Percentiles rank a stretch among this genome's conserved stretches.
Conservation (phyloP, 805 yeast genomes). For the Sugiyamaella valdiviana region DNA sequence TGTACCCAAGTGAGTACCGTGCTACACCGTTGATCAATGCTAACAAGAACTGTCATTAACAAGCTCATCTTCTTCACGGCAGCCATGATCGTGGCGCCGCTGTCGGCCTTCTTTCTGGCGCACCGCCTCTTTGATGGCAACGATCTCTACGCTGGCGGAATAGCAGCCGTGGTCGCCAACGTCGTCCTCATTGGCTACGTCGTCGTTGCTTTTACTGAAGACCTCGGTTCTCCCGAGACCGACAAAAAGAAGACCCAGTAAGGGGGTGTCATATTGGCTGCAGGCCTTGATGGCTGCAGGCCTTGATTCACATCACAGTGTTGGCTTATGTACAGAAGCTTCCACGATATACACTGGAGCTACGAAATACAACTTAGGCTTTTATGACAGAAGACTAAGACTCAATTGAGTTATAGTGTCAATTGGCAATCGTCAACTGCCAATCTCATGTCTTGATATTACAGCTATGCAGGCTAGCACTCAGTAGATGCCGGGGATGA, state of each 20-base stretch:
- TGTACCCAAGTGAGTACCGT: slow-evolving; percentile 14
- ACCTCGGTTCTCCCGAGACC: slow-evolving; percentile 23
- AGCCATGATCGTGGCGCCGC: slow-evolving; percentile 62
- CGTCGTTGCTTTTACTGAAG: slow-evolving; percentile 65
- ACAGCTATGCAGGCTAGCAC: no score
- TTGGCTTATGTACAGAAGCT: no score
- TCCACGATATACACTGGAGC: no score
- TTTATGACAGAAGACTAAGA: no score
- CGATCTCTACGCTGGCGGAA: slow-evolving; percentile 59
- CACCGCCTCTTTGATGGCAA: slow-evolving; percentile 39
- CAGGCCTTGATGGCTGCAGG: no score
- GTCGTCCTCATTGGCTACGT: slow-evolving; percentile 62
- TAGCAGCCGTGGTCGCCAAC: slow-evolving; percentile 69
- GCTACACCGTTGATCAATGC: background rate
- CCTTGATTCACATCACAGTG: no score
- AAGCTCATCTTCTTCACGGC: slow-evolving; percentile 64
- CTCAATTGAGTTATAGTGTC: no score
- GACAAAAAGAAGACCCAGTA: slow-evolving; percentile 19
- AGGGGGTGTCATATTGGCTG: no score
- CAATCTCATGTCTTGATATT: no score
- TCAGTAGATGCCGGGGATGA: slow-evolving; percentile 80
- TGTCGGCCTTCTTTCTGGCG: slow-evolving; percentile 48
- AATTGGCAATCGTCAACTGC: no score
- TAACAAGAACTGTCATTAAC: slow-evolving; percentile 27
- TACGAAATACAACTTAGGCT: no score